These are phyloP conservation scores for Mercurialis annua DNA, from an alignment of 345 rosid species.

Conservation along the genomic window DNA sequence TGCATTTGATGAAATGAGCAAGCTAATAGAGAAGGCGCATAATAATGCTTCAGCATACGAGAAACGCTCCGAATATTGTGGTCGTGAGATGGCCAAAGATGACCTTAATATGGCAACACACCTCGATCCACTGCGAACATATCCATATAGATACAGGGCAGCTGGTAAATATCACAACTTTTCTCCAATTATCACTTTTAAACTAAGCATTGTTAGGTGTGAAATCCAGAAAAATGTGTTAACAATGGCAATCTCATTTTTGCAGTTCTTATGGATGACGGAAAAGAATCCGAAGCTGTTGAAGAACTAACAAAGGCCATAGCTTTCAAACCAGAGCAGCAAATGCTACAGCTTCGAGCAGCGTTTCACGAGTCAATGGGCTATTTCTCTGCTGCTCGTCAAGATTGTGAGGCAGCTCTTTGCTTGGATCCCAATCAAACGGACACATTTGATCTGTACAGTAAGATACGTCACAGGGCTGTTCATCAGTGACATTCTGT, in stretches of 20 bases:
- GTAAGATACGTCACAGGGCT: slow-evolving; percentile 49
- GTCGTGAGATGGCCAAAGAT: slow-evolving; percentile 64
- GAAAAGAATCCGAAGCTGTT: slow-evolving; percentile 74
- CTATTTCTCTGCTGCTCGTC: slow-evolving; percentile 51
- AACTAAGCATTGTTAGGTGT: neutral
- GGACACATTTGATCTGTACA: slow-evolving; percentile 72
- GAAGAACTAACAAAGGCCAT: slow-evolving; percentile 86
- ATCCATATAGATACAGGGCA: slow-evolving; percentile 92
- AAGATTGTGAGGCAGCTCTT: slow-evolving; percentile 91
- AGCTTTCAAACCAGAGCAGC: slow-evolving; percentile 83
- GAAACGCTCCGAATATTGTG: slow-evolving; percentile 90
- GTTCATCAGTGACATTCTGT: slow-evolving; percentile 33
- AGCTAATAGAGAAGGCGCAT: slow-evolving; percentile 71
- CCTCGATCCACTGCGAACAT: slow-evolving; percentile 87
- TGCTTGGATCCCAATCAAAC: slow-evolving; percentile 74
- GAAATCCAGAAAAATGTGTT: slow-evolving; percentile 8
- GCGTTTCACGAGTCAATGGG: slow-evolving; percentile 86
- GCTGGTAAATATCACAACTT: slow-evolving; percentile 54
- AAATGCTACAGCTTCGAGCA: slow-evolving; percentile 91
- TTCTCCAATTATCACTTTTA: neutral
- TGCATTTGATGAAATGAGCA: slow-evolving; percentile 87
- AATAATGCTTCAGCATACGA: slow-evolving; percentile 80
- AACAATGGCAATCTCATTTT: slow-evolving; percentile 11
- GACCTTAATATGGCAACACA: slow-evolving; percentile 83
- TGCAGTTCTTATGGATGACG: slow-evolving; percentile 91